phyloP scores from a whole-genome alignment of 2,329 filamentous ascomycete genomes.

The Ophiostoma piceae region DNA sequence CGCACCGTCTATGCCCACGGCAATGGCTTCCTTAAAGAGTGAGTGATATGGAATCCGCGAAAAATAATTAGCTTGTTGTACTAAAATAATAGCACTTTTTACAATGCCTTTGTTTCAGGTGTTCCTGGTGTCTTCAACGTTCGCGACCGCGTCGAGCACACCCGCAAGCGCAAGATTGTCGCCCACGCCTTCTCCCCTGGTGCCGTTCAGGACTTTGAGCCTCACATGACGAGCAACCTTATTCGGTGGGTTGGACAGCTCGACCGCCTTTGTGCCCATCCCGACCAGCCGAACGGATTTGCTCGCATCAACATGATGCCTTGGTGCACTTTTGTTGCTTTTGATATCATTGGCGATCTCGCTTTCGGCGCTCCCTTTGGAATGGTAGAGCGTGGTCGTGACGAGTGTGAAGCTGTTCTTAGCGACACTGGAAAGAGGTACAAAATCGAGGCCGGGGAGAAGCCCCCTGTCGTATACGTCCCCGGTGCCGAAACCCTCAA shows the following conservation, averaged over 20 bases:
- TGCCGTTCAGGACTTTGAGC: slow-evolving; percentile 26
- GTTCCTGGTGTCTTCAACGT: slow-evolving; percentile 56
- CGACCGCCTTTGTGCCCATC: slow-evolving; percentile 15
- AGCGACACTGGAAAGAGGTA: not conserved
- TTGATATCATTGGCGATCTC: slow-evolving; percentile 42
- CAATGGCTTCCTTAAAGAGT: slow-evolving; percentile 26
- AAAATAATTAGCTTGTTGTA: not conserved
- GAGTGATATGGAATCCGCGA: not conserved
- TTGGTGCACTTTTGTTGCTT: slow-evolving; percentile 36
- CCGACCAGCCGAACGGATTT: slow-evolving; percentile 17
- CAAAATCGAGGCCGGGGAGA: not conserved
- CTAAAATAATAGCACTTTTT: slow-evolving; percentile 20
- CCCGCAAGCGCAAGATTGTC: slow-evolving; percentile 64
- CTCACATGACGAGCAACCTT: slow-evolving; percentile 25
- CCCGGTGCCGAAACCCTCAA: slow-evolving; percentile 26
- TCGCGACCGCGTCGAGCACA: slow-evolving; percentile 60
- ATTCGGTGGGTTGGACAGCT: slow-evolving; percentile 23
- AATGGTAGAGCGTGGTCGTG: slow-evolving; percentile 24
- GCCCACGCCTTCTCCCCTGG: slow-evolving; percentile 54
- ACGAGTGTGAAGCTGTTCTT: slow-evolving; percentile 23
- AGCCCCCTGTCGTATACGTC: slow-evolving; percentile 19
- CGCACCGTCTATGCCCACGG: slow-evolving; percentile 26
- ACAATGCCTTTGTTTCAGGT: slow-evolving; percentile 25
- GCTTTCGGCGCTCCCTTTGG: slow-evolving; percentile 42
- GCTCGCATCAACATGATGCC: slow-evolving; percentile 26